A percentile compares a stretch with the other conserved stretches of the same genome.
These are phyloP conservation scores for Phytophthora multivora DNA, from an alignment of 352 stramenopile species.

Conservation along the genomic window DNA sequence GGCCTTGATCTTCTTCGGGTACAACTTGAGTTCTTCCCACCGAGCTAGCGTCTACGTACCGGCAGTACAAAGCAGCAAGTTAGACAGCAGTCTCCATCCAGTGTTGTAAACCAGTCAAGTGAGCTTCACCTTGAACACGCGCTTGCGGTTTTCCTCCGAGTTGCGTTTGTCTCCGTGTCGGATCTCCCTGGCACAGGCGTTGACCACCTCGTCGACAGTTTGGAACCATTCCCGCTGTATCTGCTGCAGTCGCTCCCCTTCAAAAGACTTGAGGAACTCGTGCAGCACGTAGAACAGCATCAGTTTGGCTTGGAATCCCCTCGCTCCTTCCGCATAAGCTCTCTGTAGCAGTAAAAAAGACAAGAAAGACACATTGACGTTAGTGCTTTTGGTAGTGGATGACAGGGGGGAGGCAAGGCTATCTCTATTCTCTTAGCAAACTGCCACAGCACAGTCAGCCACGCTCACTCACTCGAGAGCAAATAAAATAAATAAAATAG, in stretches of 20 bases:
- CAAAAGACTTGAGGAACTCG: slow-evolving; percentile 86
- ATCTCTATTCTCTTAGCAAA: slow-evolving; percentile 42
- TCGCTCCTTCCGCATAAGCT: slow-evolving; percentile 56
- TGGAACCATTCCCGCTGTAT: slow-evolving; percentile 84
- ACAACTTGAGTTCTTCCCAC: slow-evolving; percentile 86
- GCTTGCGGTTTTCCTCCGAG: slow-evolving; percentile 68
- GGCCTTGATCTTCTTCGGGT: slow-evolving; percentile 72
- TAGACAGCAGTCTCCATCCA: neutral
- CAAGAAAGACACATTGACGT: slow-evolving; percentile 22
- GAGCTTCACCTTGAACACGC: slow-evolving; percentile 74
- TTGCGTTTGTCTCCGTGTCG: slow-evolving; percentile 69
- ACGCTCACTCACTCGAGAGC: neutral
- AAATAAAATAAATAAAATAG: neutral
- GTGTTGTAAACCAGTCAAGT: no score
- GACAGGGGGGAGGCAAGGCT: slow-evolving; percentile 16
- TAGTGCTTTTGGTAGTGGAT: slow-evolving; percentile 3
- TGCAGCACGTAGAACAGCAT: slow-evolving; percentile 90
- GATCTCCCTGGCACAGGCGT: slow-evolving; percentile 73
- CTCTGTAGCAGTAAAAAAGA: slow-evolving; percentile 39
- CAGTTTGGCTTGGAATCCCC: slow-evolving; percentile 78
- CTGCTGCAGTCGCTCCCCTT: slow-evolving; percentile 53
- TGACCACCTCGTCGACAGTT: slow-evolving; percentile 78
- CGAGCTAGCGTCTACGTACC: slow-evolving; percentile 77
- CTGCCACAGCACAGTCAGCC: slow-evolving; percentile 22
- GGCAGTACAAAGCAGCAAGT: neutral